Conservation (phyloP, 306 rosid genomes). For the Lotus japonicus region DNA sequence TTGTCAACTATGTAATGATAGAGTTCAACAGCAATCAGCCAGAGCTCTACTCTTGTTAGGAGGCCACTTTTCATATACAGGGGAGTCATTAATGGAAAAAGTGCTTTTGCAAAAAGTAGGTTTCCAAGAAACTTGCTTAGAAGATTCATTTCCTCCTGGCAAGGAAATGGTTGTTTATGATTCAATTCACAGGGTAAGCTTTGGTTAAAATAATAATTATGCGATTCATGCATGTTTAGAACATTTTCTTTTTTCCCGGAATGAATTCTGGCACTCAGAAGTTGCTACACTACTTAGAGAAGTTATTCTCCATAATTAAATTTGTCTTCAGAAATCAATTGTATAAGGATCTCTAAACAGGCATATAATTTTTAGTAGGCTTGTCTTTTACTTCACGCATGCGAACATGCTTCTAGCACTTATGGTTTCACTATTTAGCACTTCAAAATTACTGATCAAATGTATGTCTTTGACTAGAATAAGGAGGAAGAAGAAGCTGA, state of each 20-base stretch:
- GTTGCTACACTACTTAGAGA: too few species aligned
- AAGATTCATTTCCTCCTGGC: constrained; percentile 29
- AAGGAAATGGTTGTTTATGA: constrained; percentile 30
- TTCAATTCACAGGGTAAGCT: constrained; percentile 36
- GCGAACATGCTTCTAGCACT: not conserved
- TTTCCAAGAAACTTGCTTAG: constrained; percentile 31
- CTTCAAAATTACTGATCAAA: not conserved
- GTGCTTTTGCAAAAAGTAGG: constrained; percentile 72
- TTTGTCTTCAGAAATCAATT: too few species aligned
- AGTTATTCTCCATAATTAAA: too few species aligned
- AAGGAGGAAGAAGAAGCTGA: constrained; percentile 52
- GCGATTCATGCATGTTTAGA: too few species aligned
- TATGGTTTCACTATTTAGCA: not conserved
- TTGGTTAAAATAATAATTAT: not conserved
- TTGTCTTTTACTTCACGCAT: not conserved
- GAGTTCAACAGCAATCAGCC: constrained; percentile 55
- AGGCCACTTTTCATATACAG: constrained; percentile 53
- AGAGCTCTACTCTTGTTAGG: constrained; percentile 63
- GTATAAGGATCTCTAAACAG: too few species aligned
- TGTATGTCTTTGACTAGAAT: constrained; percentile 23
- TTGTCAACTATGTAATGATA: constrained; percentile 30
- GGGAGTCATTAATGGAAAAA: constrained; percentile 49
- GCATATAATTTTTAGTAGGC: too few species aligned
- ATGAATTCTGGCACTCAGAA: too few species aligned
- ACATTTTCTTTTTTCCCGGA: too few species aligned